Base-by-base conservation (phyloP, 2,329 filamentous ascomycete species). In the Microsporum audouinii region DNA sequence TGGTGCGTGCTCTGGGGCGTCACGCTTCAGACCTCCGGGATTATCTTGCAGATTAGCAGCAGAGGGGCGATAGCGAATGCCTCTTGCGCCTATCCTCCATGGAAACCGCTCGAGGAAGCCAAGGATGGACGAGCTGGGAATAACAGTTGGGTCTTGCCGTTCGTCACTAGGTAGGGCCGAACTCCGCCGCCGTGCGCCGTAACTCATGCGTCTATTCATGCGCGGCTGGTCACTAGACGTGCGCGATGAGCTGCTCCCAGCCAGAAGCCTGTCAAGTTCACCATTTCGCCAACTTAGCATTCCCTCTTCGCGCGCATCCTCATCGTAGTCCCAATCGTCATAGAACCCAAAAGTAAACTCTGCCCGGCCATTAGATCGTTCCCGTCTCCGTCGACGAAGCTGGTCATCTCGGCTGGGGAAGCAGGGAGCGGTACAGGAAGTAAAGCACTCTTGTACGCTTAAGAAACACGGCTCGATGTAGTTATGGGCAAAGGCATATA, bases 271-370 rank as follows among this genome's bases (percentile, higher is more conserved):
- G 71, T 96, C 92, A 77, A 95, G 85, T 71, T 95, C 91, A 68
- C 95, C 91, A 66, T 82, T 85, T 43, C 87, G 86, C 88, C 90
- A 95, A 53, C 84, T 86, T 59, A 91, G 76, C 56, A 92, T 73
- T 0, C 85, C 82, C 43, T 78, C 78, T 58, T 82, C 81, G 34
- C 67, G 64, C 3, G 64, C 62, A 45, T 63, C 69, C 61, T 84
- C 82, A 60, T 84, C 81, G 53, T 82, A 80, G 63, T 96, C 90
- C 92, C 92, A 97, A 74, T 96, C 92, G 74, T 96, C 92, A 77
- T 97, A 97, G 72, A 97, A 97, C 73, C 96, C 92, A 71, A 97
- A 97, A 69, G 84, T 91, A 68, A 88, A 84, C 74, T 96, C 91
- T 33, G 91, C 88, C 58, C 84, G 75, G 1, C 83, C 84, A 63